phyloP scores from a whole-genome alignment of 2,329 filamentous ascomycete genomes.

The Teratosphaeria zuluensis region DNA sequence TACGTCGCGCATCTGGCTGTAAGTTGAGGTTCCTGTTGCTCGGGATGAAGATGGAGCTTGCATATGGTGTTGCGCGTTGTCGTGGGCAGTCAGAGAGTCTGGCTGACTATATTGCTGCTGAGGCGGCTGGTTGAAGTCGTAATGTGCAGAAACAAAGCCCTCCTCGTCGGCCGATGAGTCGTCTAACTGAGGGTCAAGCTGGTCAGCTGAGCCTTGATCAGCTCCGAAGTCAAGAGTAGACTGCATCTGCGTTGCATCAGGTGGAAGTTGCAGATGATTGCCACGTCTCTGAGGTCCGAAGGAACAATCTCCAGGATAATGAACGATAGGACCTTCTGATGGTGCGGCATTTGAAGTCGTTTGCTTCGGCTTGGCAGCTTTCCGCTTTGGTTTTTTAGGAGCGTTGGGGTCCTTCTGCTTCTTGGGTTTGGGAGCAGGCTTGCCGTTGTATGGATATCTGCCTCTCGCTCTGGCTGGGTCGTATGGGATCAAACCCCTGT shows the following conservation, averaged over 20 bases:
- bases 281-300: conserved; percentile 14
- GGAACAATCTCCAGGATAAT: conserved; percentile 15
- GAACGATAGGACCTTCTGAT: conserved; percentile 7
- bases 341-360: conserved; percentile 7
- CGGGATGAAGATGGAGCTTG: background rate
- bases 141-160: background rate
- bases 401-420: conserved; percentile 1
- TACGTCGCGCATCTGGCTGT: background rate
- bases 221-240: background rate
- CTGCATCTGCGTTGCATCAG: background rate
- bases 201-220: background rate
- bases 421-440: conserved; percentile 1
- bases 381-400: background rate
- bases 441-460: conserved; percentile 7
- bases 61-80: background rate
- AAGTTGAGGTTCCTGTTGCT: background rate
- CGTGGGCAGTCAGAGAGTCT: background rate
- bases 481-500: conserved; percentile 11
- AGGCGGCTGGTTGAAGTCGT: background rate
- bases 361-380: conserved; percentile 1
- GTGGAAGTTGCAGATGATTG: background rate
- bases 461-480: conserved; percentile 15
- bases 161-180: background rate
- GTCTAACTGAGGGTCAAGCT: conserved; percentile 3
- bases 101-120: background rate